Evolutionary conservation across 768 basidiomycete genomes (phyloP).

Genomic region (Chalciporus piperatus): DNA sequence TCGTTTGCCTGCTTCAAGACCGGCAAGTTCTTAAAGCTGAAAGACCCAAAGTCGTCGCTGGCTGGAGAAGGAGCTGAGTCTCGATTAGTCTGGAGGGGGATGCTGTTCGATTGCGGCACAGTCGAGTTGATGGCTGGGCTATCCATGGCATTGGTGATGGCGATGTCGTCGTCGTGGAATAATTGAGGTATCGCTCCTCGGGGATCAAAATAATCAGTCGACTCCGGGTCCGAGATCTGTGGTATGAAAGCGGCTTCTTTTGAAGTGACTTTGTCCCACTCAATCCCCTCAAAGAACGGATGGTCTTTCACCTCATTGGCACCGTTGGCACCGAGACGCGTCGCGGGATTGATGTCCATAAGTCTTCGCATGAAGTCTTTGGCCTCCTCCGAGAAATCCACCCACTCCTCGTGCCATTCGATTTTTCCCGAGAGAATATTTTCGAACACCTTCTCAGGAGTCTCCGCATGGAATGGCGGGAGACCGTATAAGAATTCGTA

Average conservation of each 20-base stretch:
- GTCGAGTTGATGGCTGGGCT: slow-evolving; percentile 32
- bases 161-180: slow-evolving; percentile 86
- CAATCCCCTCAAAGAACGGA: slow-evolving; percentile 84
- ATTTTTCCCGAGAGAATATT: slow-evolving; percentile 94
- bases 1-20: slow-evolving; percentile 98
- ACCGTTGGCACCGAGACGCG: slow-evolving; percentile 81
- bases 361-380: slow-evolving; percentile 88
- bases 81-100: slow-evolving; percentile 34
- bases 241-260: slow-evolving; percentile 95
- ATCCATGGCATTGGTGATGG: slow-evolving; percentile 51
- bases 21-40: slow-evolving; percentile 97
- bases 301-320: slow-evolving; percentile 92
- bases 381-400: slow-evolving; percentile 82
- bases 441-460: slow-evolving; percentile 96
- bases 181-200: slow-evolving; percentile 88
- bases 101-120: slow-evolving; percentile 14
- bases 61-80: slow-evolving; percentile 51
- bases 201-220: slow-evolving; percentile 99
- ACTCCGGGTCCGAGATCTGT: slow-evolving; percentile 91
- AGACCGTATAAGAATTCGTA: slow-evolving; percentile 98
- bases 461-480: slow-evolving; percentile 97
- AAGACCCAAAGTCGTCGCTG: slow-evolving; percentile 93
- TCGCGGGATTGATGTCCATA: slow-evolving; percentile 73
- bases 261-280: slow-evolving; percentile 90
- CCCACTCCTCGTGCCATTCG: slow-evolving; percentile 94